Percentiles rank a stretch among this genome's conserved stretches.
Conservation (phyloP, 164 flowering plant species). For the Berberis thunbergii region DNA sequence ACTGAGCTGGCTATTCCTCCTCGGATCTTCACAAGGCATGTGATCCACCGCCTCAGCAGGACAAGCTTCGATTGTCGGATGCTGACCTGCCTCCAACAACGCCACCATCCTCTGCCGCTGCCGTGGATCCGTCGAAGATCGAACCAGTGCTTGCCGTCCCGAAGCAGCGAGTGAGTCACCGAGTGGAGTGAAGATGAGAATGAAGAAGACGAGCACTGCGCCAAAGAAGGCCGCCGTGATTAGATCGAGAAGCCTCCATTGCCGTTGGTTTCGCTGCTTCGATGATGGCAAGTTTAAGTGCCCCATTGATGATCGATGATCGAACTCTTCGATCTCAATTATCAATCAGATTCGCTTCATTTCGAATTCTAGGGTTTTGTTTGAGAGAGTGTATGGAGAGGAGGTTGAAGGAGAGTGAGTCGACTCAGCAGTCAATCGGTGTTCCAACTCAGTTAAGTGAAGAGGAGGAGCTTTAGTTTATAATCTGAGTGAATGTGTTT, state of each 20-base stretch:
- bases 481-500: too few relatives aligned
- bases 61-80: constrained; percentile 49
- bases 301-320: constrained; percentile 36
- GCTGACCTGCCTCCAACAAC: constrained; percentile 35
- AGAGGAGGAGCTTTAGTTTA: too few relatives aligned
- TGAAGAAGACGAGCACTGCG: constrained; percentile 57
- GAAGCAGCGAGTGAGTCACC: constrained; percentile 94
- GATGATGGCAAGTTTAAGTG: constrained; percentile 52
- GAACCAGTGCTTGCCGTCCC: constrained; percentile 59
- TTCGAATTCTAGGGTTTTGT: neutral
- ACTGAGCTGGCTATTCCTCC: constrained; percentile 76
- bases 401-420: too few relatives aligned
- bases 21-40: constrained; percentile 97
- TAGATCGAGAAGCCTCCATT: constrained; percentile 69
- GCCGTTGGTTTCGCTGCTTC: constrained; percentile 36
- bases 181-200: constrained; percentile 68
- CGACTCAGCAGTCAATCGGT: too few relatives aligned
- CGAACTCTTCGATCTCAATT: too few relatives aligned
- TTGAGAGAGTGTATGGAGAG: neutral
- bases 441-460: too few relatives aligned
- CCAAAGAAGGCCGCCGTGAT: constrained; percentile 60
- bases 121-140: constrained; percentile 49
- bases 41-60: constrained; percentile 67
- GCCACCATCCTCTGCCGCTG: constrained; percentile 45
- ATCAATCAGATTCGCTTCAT: constrained; percentile 10